These are phyloP conservation scores for Exophiala spinifera DNA, from an alignment of 2,329 filamentous ascomycete genomes.

Conservation along the genomic window DNA sequence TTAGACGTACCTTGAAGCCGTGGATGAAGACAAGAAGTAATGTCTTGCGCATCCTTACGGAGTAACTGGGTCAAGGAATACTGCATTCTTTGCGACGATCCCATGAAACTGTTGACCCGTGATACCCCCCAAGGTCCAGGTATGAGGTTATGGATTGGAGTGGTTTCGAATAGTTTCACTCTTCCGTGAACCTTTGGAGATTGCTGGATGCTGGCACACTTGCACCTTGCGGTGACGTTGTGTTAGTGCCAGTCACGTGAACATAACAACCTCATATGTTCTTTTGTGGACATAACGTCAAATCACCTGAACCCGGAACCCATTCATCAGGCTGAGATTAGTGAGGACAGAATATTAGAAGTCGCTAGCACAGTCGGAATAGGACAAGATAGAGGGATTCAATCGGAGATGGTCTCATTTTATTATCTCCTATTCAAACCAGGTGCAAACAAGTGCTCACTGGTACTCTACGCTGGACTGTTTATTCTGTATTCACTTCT, in stretches of 20 bases:
- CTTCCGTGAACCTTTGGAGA: background rate
- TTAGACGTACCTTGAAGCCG: conserved; percentile 45
- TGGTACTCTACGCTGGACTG: conserved; percentile 1
- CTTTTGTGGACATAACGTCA: too few species aligned
- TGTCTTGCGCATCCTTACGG: conserved; percentile 43
- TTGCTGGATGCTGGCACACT: too few species aligned
- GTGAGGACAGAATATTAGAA: too few species aligned
- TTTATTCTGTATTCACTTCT: conserved; percentile 20
- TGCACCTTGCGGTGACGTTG: too few species aligned
- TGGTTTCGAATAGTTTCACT: background rate
- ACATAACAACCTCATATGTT: too few species aligned
- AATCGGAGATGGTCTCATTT: background rate
- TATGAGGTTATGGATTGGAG: background rate
- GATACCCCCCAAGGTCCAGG: background rate
- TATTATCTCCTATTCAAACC: background rate
- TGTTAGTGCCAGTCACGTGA: too few species aligned
- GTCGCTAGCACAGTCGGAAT: too few species aligned
- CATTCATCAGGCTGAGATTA: too few species aligned
- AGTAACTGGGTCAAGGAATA: conserved; percentile 4
- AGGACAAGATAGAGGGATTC: background rate
- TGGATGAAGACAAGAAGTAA: conserved; percentile 49
- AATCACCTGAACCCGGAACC: too few species aligned
- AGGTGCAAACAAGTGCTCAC: background rate
- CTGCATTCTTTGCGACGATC: conserved; percentile 18
- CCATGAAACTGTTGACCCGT: background rate